Base-by-base conservation (phyloP, 1,284 basidiomycete genomes). In the Moesziomyces antarcticus region DNA sequence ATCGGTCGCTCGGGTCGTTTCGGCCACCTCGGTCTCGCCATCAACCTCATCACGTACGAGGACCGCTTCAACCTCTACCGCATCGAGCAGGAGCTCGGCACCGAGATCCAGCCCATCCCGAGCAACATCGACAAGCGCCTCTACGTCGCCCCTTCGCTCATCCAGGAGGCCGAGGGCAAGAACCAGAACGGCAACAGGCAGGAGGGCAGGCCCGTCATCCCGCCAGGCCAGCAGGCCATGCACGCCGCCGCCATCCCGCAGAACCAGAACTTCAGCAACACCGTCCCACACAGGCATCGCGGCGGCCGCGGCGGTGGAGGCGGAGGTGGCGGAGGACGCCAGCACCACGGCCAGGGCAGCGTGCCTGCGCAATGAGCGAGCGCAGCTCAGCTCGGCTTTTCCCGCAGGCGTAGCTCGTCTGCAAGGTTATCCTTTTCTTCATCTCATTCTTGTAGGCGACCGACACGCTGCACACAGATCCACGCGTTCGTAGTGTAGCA, bases 1-100 rank as follows among this genome's bases (percentile, higher is more conserved):
- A 96, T 98, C 83, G 96, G 96, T 85, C 93, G 96, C 73, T 95
- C 93, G 10, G 97, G 97, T 63, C 92, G 97, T 56, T 98, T 96
- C 84, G 96, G 97, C 61, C 97, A 99, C 85, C 87, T 97, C 70
- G 97, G 96, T 85, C 88, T 99, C 51, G 96, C 97, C 44, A 98
- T 99, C 86, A 98, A 96, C 84, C 89, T 97, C 50, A 85, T 85
- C 67, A 85, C 84, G 20, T 96, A 95, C 83, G 96, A 99, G 86
- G 96, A 99, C 84, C 88, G 96, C 60, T 98, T 97, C 88, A 97
- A 97, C 85, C 87, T 98, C 50, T 98, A 98, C 86, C 91, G 92
- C 79, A 98, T 99, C 81, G 97, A 99, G 85, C 93, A 97, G 85
- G 96, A 99, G 86, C 89, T 99, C 41, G 97, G 96, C 18, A 98